Evolutionary conservation across 805 yeast genomes (phyloP), one percentile per base, ranked within the genome.

Genomic region (Saturnispora besseyi): DNA sequence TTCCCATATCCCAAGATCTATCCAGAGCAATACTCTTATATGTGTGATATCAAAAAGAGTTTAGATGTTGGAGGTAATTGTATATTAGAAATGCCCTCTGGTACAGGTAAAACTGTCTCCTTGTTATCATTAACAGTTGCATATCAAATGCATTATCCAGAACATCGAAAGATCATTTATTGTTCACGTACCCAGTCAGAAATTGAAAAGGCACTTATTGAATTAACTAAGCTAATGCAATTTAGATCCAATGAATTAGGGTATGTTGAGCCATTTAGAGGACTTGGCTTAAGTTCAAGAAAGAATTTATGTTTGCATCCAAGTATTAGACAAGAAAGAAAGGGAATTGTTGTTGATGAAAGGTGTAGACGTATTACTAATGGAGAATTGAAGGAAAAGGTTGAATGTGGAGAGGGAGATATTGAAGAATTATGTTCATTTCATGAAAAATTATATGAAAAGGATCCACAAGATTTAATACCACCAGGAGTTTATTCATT

Each of bases 171-270:
- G 73, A 82, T 93, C 57, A 87, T 93, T 6, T 93, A 93, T 68
- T 93, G 99, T 67, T 93, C 99, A 5, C 98, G 99, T 76, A 93
- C 99, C 32, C 93, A 93, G 98, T 87, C 97, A 10, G 99, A 93
- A 70, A 93, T 93, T 64, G 99, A 93, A 69, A 93, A 93, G 68
- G 97, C 99, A 0, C 70, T 93, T 62, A 87, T 91, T 7, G 99
- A 93, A 70, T 73, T 93, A 71, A 82, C 86, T 54, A 81, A 79
- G 50, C 73, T 93, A 59, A 93, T 93, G 98, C 87, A 80, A 49
- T 93, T 77, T 62, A 76, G 99, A 57, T 68, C 89, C 2, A 74
- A 79, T 45, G 96, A 87, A 61, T 72, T 93, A 45, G 98, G 98
- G 0, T 80, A 76, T 59, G 83, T 71, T 22, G 99, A 93, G 64